Evolutionary conservation across 768 basidiomycete genomes (phyloP).

Genomic region (Infundibulicybe gibba): DNA sequence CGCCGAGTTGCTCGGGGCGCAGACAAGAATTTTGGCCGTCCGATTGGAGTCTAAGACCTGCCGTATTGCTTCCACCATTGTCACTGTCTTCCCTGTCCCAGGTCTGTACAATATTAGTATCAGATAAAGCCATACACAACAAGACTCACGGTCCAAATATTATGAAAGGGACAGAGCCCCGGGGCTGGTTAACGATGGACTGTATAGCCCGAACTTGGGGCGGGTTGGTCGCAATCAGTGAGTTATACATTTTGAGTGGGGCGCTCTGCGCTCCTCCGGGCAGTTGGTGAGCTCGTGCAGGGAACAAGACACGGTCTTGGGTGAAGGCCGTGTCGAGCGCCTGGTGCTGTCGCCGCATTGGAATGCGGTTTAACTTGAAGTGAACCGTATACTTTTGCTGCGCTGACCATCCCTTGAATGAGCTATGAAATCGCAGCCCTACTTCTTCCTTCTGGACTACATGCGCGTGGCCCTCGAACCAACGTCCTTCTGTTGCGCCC

Average conservation of each 20-base stretch:
- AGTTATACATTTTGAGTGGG: too few relatives aligned
- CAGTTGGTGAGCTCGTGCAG: slow-evolving; percentile 23
- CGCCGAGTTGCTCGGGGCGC: slow-evolving; percentile 67
- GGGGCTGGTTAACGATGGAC: slow-evolving; percentile 39
- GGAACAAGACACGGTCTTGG: slow-evolving; percentile 45
- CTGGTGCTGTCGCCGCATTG: slow-evolving; percentile 53
- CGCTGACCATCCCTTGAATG: slow-evolving; percentile 34
- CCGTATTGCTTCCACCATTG: slow-evolving; percentile 57
- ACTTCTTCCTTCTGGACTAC: slow-evolving; percentile 36
- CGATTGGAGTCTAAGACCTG: slow-evolving; percentile 45
- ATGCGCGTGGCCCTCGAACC: slow-evolving; percentile 48
- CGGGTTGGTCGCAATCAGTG: slow-evolving; percentile 38
- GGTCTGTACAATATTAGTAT: slow-evolving; percentile 30
- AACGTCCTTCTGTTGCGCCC: slow-evolving; percentile 18
- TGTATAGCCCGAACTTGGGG: slow-evolving; percentile 46
- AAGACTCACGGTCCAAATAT: slow-evolving; percentile 61
- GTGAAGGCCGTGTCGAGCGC: slow-evolving; percentile 36
- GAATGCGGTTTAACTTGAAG: slow-evolving; percentile 52
- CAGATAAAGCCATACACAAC: not conserved
- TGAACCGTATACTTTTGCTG: slow-evolving; percentile 45
- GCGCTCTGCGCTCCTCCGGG: slow-evolving; percentile 8
- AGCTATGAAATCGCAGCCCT: slow-evolving; percentile 40
- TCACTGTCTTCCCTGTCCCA: slow-evolving; percentile 68
- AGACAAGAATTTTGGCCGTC: slow-evolving; percentile 49
- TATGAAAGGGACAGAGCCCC: slow-evolving; percentile 51